Base-by-base conservation (phyloP, 2,329 filamentous ascomycete genomes). In the Penicillium sp. region DNA sequence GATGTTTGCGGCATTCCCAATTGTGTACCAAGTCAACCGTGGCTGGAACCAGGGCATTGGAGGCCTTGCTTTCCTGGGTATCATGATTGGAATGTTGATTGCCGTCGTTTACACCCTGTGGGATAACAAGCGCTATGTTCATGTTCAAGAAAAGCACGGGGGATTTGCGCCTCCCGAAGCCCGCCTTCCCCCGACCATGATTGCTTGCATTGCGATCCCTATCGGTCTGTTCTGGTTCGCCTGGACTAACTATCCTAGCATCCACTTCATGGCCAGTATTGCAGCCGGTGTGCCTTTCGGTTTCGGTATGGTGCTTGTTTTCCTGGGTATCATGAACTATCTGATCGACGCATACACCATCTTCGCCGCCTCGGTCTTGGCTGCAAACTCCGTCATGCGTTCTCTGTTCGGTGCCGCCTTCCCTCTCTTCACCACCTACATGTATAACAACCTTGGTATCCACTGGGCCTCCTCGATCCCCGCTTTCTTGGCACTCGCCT, bases 181-280 rank as follows among this genome's bases (percentile, higher is more conserved):
- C 22, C 70, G 72, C 26, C 66, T 74, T 1, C 71, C 71, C 0
- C 67, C 70, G 2, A 63, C 61, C 1, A 66, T 74, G 60, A 37
- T 73, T 33, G 72, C 69, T 16, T 67, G 62, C 0, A n/a, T 69
- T 42, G 63, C 65, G 3, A 69, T 74, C 14, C 69, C 71, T 0
- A 54, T 71, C 45, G 70, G 70, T 3, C 58, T 75, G 2, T 75
- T 75, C 57, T 74, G 72, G 70, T 75, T 75, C 56, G 70, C 72
- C 6, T 75, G 72, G 72, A 72, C 69, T 7, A 73, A 73, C 59
- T 68, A 65, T 28, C 64, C 68, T n/a, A 64, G 59, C 3, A 65
- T 71, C 53, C 68, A 71, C 59, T 71, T 57, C 22, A 68, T 70
- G 60, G 68, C 53, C 45, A 69, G 66, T 55, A 71, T 71, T 25